Base-by-base conservation (phyloP, 352 stramenopile genomes). In the Pythium brassicae region DNA sequence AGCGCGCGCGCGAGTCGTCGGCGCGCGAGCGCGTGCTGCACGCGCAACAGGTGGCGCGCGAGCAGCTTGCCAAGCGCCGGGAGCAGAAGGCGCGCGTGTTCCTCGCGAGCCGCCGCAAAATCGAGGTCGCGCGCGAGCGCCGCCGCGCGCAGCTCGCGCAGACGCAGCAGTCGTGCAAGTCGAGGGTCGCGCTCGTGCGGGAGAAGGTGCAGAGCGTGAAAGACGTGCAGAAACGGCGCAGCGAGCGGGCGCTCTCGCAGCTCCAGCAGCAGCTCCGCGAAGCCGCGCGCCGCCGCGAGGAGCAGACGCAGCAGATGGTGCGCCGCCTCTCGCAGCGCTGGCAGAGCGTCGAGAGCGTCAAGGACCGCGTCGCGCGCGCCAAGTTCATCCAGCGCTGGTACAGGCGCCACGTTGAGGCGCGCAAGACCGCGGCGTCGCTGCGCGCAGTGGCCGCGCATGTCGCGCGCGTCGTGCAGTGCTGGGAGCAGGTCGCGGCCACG, bases 361-460 rank as follows among this genome's bases (percentile, higher is more conserved):
- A 87, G 63, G 73, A 76, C 52, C 76, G 77, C 11, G 71, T 87
- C 53, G 69, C 68, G 47, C 55, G 75, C 22, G 73, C 58, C 55
- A 90, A 89, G 65, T 85, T 77, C 54, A 88, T 90, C 65, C 83
- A 90, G 70, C 76, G 76, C 19, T 90, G 83, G 83, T 87, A 78
- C 54, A 72, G 79, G 1, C 72, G 72, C 25, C 69, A 78, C 27
- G 65, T 81, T 20, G 73, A 73, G 1, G 71, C 65, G 35, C 69
- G 75, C 44, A 71, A 71, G 47, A 74, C 69, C 20, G 74, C 72
- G 10, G 50, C 45, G 10, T 67, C 69, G 42, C 48, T 85, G 46
- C 60, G 66, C 50, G 19, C 60, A n/a, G 68, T 75, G 35, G 66
- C 71, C 39, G 54, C 34, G 1, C 67, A 84, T 34, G 63, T 83